Percentiles rank a stretch among this genome's conserved stretches.
Conservation (phyloP, 2,329 filamentous ascomycete species). For the Ramichloridium luteum region DNA sequence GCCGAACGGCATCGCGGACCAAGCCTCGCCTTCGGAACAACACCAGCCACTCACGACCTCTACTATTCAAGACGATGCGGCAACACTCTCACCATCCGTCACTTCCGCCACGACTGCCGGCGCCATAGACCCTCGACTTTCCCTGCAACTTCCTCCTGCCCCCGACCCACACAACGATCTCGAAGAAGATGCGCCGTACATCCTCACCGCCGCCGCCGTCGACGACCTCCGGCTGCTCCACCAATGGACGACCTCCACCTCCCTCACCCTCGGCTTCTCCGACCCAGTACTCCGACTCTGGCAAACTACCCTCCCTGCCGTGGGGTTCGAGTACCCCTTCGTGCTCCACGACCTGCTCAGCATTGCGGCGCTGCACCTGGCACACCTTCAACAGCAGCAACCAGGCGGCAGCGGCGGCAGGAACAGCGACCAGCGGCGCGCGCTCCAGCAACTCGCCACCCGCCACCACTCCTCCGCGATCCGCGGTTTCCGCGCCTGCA, state of each 20-base stretch:
- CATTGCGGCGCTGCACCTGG: slow-evolving; percentile 12
- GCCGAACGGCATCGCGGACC: slow-evolving; percentile 8
- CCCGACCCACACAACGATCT: not conserved
- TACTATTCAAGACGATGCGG: slow-evolving; percentile 3
- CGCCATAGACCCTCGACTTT: too few species aligned
- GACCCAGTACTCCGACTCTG: slow-evolving; percentile 5
- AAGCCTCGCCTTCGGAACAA: slow-evolving; percentile 2
- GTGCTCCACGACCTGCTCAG: slow-evolving; percentile 15
- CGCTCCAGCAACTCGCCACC: too few species aligned
- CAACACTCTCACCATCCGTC: not conserved
- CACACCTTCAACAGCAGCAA: too few species aligned
- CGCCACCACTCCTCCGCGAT: not conserved
- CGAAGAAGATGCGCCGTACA: not conserved
- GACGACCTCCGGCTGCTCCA: slow-evolving; percentile 13
- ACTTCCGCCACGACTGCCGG: not conserved
- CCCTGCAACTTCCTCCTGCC: too few species aligned
- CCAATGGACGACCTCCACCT: slow-evolving; percentile 12
- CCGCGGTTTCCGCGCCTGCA: not conserved
- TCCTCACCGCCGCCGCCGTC: slow-evolving; percentile 4
- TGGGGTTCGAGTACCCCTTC: slow-evolving; percentile 13
- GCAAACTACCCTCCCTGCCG: slow-evolving; percentile 9
- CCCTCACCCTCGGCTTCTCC: slow-evolving; percentile 2
- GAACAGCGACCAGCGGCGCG: not conserved
- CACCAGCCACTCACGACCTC: not conserved
- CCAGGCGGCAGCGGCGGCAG: not conserved